These are phyloP conservation scores for Pharnaceum exiguum DNA, from an alignment of 148 eudicot species.

Conservation along the genomic window DNA sequence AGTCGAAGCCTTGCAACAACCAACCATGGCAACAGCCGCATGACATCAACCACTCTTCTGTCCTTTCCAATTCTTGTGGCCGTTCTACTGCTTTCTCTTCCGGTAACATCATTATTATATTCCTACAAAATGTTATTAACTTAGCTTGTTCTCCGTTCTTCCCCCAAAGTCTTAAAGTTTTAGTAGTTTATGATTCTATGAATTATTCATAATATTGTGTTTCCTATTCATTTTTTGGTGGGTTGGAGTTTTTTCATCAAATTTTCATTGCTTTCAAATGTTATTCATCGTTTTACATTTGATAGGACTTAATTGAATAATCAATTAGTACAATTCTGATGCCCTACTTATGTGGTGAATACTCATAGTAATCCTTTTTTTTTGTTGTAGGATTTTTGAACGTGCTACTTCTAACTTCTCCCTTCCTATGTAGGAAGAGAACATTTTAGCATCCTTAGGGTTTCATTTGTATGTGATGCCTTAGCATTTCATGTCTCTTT, in stretches of 20 bases:
- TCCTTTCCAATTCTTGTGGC: slow-evolving; percentile 26
- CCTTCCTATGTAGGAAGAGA: not conserved
- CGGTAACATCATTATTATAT: slow-evolving; percentile 17
- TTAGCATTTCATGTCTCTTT: not conserved
- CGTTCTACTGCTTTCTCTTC: slow-evolving; percentile 31
- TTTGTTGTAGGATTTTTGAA: not conserved
- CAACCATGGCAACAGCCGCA: slow-evolving; percentile 36
- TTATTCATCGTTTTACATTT: too few species aligned
- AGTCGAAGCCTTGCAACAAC: slow-evolving; percentile 73
- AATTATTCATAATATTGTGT: too few species aligned
- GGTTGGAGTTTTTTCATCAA: too few species aligned
- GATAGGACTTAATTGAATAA: too few species aligned
- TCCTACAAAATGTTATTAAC: not conserved
- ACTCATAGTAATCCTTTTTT: not conserved
- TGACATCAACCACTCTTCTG: slow-evolving; percentile 33
- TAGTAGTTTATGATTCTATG: too few species aligned
- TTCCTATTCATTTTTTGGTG: too few species aligned
- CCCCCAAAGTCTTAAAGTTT: too few species aligned
- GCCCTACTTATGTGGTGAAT: too few species aligned
- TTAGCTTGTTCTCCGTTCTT: not conserved
- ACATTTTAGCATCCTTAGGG: slow-evolving; percentile 4
- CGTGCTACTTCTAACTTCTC: not conserved
- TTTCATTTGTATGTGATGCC: not conserved
- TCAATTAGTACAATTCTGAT: too few species aligned
- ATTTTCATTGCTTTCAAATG: too few species aligned